A percentile compares a stretch with the other conserved stretches of the same genome.
Conservation (phyloP, 495 filamentous ascomycete species). For the Elaphomyces granulatus region DNA sequence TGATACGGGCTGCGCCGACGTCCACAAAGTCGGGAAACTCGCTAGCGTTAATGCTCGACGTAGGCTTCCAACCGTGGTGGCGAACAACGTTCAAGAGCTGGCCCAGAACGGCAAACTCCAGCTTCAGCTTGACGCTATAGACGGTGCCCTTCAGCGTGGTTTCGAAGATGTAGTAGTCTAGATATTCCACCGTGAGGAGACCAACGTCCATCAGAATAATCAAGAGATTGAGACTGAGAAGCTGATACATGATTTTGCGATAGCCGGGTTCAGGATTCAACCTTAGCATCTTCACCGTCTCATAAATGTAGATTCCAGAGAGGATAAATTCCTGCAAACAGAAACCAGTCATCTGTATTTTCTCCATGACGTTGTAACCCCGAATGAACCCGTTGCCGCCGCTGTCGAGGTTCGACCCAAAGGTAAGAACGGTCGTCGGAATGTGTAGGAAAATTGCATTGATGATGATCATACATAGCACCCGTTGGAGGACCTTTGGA, state of each 20-base stretch:
- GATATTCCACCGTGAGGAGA: slow-evolving; percentile 42
- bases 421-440: slow-evolving; percentile 42
- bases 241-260: slow-evolving; percentile 42
- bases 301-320: slow-evolving; percentile 45
- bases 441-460: slow-evolving; percentile 40
- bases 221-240: slow-evolving; percentile 42
- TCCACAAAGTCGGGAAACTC: slow-evolving; percentile 34
- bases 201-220: slow-evolving; percentile 42
- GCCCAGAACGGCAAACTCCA: slow-evolving; percentile 48
- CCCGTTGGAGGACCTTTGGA: slow-evolving; percentile 31
- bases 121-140: slow-evolving; percentile 52
- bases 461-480: slow-evolving; percentile 45
- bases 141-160: slow-evolving; percentile 44
- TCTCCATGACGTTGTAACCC: slow-evolving; percentile 44
- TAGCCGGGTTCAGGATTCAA: slow-evolving; percentile 29
- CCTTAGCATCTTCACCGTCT: slow-evolving; percentile 35
- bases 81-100: slow-evolving; percentile 31
- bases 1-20: slow-evolving; percentile 30
- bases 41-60: slow-evolving; percentile 15
- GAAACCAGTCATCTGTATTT: slow-evolving; percentile 50
- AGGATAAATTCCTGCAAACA: slow-evolving; percentile 47
- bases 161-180: slow-evolving; percentile 41
- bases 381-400: slow-evolving; percentile 15
- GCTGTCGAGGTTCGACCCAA: slow-evolving; percentile 34
- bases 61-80: slow-evolving; percentile 28